Evolutionary conservation across 805 yeast genomes (phyloP), one percentile per base, ranked within the genome.

Genomic region (Hanseniaspora jakobsenii): DNA sequence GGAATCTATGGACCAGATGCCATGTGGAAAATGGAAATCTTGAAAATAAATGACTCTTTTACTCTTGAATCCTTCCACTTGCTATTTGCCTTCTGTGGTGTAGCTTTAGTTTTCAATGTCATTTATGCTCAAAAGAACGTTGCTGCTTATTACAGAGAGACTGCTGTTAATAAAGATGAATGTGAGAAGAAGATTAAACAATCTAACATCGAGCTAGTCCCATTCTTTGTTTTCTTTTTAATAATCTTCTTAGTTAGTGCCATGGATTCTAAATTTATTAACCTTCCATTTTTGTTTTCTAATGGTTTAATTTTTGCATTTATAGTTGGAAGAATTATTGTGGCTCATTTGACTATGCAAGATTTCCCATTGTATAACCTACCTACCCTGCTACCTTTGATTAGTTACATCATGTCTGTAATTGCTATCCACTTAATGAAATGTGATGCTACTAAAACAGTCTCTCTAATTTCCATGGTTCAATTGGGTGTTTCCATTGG

Each of bases 321-420:
- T 55, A 67, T 75, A 3, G 96, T 89, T n/a, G 96, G 96, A 4
- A 74, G 91, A 57, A 84, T 87, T 50, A 87, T 87, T 55, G 68
- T 80, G 47, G 87, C 84, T 2, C 97, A 87, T 60, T 72, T 89
- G 52, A 83, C 95, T 1, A 64, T 71, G 40, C 94, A 82, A 59
- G 62, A 66, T 12, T 86, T 82, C 68, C 96, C 97, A 38, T 63
- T 67, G 57, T 54, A 72, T 51, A 81, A 84, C 40, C 68, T 81
- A 24, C 82, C 94, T 35, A 74, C 77, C 67, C 67, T 74, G 29
- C 67, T 84, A 48, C 81, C 95, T 53, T 4, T 66, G 21, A 50
- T 62, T 18, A 77, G 85, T 64, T 48, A 58, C 14, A 16, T 61
- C 2, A 48, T 62, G 9, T 58, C 61, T 41, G 27, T 47, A 17